Evolutionary conservation across 345 rosid genomes (phyloP).

Genomic region (Gossypium anomalum): DNA sequence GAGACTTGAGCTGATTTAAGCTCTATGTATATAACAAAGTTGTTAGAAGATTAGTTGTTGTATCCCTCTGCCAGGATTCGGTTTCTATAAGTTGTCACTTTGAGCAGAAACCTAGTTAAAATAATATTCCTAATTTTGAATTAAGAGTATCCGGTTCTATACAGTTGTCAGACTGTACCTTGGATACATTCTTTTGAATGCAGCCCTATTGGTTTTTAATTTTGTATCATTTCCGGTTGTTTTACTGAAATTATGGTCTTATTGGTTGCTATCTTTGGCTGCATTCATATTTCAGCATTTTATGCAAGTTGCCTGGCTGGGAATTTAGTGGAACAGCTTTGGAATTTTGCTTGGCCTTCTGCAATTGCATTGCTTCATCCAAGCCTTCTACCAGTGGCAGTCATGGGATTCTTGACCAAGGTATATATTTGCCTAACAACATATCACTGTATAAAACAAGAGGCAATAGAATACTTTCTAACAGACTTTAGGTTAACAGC

Average conservation of each 20-base stretch:
- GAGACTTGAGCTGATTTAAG: background rate
- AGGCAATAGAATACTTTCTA: conserved; percentile 1
- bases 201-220: background rate
- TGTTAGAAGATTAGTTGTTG: conserved; percentile 6
- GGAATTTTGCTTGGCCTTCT: conserved; percentile 97
- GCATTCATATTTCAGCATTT: conserved; percentile 41
- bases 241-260: background rate
- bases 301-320: conserved; percentile 78
- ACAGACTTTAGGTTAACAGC: conserved; percentile 32
- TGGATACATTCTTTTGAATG: background rate
- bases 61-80: background rate
- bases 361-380: conserved; percentile 90
- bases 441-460: background rate
- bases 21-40: background rate
- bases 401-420: conserved; percentile 80
- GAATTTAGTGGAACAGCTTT: conserved; percentile 83
- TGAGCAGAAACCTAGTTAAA: background rate
- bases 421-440: conserved; percentile 23
- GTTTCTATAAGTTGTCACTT: background rate
- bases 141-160: background rate
- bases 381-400: conserved; percentile 93
- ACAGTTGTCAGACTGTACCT: background rate
- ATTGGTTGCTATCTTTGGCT: conserved; percentile 12
- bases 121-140: background rate
- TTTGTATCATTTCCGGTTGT: background rate